Evolutionary conservation across 2,329 filamentous ascomycete species (phyloP), one percentile per base, ranked within the genome.

Genomic region (Annulohypoxylon truncatum): DNA sequence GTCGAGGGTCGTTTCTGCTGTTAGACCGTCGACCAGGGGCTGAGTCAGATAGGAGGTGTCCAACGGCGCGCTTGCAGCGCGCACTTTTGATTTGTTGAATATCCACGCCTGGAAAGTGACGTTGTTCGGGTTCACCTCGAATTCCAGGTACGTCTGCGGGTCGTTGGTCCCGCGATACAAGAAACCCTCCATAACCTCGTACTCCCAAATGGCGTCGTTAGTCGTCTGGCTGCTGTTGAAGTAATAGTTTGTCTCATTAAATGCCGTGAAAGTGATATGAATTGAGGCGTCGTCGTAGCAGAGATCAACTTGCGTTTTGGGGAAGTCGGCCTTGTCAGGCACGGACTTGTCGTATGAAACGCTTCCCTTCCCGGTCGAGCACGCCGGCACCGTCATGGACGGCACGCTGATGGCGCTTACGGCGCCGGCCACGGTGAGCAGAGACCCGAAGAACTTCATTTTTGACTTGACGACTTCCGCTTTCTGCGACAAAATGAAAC

Each of bases 131-230:
- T 74, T 83, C 42, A 85, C 79, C 72, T 85, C 83, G 69, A 83
- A 82, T 74, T 85, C 83, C 62, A 85, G 76, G 70, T 85, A 85
- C 1, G 79, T 82, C 74, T 80, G 77, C 0, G 83, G 83, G 71
- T 84, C 81, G 38, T 78, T 77, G 64, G 76, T 79, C 55, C 83
- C 83, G 31, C 74, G 78, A 71, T 81, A 77, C 66, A 85, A 79
- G 70, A 85, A 85, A 9, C 79, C 79, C 69, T 85, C 83, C 80
- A 85, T 82, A 33, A 85, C 83, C 67, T 84, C 81, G 71, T 85
- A 85, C 56, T 79, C 69, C 77, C 79, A 85, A 52, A 85, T 81
- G 46, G 80, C 76, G 51, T 80, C 82, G 65, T 85, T 85, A 44
- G 78, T 84, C 56, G 72, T 77, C 47, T 81, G 78, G 24, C 69